These are phyloP conservation scores for Bipolaris cookei DNA, from an alignment of 2,329 filamentous ascomycete species.

Conservation along the genomic window DNA sequence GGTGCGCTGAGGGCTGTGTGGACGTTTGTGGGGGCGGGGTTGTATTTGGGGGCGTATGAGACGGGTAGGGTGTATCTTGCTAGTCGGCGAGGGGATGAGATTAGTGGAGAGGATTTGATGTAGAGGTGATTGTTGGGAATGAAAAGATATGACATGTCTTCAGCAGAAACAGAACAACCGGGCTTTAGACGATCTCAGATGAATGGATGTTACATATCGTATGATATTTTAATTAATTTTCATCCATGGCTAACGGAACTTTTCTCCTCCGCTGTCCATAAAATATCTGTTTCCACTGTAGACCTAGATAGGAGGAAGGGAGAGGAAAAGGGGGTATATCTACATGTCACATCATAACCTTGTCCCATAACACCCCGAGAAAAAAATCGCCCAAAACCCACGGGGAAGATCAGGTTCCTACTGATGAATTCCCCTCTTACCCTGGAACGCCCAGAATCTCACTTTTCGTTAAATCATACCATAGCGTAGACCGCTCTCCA, in stretches of 20 bases:
- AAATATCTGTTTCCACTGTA: neutral
- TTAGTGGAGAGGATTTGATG: constrained; percentile 44
- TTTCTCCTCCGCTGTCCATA: neutral
- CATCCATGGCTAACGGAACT: neutral
- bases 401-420: neutral
- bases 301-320: neutral
- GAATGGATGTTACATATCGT: too few relatives aligned
- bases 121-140: neutral
- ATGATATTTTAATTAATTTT: neutral
- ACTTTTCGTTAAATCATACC: constrained; percentile 32
- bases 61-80: constrained; percentile 67
- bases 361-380: neutral
- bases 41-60: constrained; percentile 89
- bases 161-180: too few relatives aligned
- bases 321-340: constrained; percentile 13
- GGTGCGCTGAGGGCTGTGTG: constrained; percentile 74
- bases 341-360: neutral
- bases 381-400: neutral
- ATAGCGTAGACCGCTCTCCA: constrained; percentile 12
- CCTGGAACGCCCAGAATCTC: constrained; percentile 2
- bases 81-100: constrained; percentile 50
- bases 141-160: too few relatives aligned
- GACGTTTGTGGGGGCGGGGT: constrained; percentile 81
- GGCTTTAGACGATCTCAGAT: too few relatives aligned
- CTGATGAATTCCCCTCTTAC: neutral